Conservation (phyloP, 1,284 basidiomycete species). For the Inonotus obliquus region DNA sequence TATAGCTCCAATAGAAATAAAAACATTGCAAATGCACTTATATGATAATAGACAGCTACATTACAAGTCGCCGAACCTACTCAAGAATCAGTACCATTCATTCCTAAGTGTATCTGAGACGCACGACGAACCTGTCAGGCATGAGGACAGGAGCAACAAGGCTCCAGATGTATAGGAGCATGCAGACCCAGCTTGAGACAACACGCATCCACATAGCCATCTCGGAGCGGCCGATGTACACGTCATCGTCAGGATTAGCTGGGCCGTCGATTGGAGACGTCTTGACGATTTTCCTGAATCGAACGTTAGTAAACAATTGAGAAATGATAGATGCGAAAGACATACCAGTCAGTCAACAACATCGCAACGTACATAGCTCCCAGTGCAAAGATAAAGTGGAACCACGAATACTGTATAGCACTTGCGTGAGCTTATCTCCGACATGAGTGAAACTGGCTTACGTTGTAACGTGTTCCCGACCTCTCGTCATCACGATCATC, state of each 20-base stretch:
- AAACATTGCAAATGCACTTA: background rate
- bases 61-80: slow-evolving; percentile 17
- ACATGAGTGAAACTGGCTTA: slow-evolving; percentile 33
- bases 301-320: slow-evolving; percentile 6
- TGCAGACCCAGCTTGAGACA: slow-evolving; percentile 93
- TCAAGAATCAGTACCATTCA: background rate
- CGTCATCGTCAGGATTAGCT: slow-evolving; percentile 53
- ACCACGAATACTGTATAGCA: slow-evolving; percentile 87
- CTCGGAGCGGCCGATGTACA: slow-evolving; percentile 93
- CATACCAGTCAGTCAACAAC: slow-evolving; percentile 97
- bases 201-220: slow-evolving; percentile 99
- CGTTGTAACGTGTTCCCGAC: slow-evolving; percentile 95
- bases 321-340: slow-evolving; percentile 20
- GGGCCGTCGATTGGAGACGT: slow-evolving; percentile 35
- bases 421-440: slow-evolving; percentile 6
- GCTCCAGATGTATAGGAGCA: slow-evolving; percentile 87
- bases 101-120: background rate
- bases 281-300: slow-evolving; percentile 65
- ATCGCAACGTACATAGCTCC: slow-evolving; percentile 98
- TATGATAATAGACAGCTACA: background rate
- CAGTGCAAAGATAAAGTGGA: slow-evolving; percentile 96
- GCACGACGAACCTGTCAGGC: slow-evolving; percentile 68
- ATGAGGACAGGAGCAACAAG: slow-evolving; percentile 83
- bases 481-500: slow-evolving; percentile 91
- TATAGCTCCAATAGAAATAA: background rate